phyloP scores from a whole-genome alignment of 2,329 filamentous ascomycete genomes.

The Curvularia hawaiiensis region DNA sequence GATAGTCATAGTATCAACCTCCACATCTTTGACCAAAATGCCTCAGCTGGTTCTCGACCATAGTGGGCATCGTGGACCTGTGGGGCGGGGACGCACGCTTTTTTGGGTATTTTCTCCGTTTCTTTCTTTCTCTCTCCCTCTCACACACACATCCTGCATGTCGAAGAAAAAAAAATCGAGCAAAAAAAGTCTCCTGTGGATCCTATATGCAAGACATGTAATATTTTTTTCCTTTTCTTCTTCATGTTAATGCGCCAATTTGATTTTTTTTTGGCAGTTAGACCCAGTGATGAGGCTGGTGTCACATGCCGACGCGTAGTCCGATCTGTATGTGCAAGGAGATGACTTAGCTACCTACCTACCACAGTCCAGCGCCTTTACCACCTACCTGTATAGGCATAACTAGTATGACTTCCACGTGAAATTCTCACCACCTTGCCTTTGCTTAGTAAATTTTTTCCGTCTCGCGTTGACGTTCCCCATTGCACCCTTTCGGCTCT shows the following conservation, averaged over 20 bases:
- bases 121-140: too few relatives aligned
- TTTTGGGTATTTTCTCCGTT: too few relatives aligned
- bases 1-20: slow-evolving; percentile 63
- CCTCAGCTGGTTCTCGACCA: slow-evolving; percentile 69
- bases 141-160: slow-evolving; percentile 55
- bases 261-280: slow-evolving; percentile 2
- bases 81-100: too few relatives aligned
- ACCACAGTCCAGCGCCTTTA: neutral
- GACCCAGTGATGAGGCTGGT: neutral
- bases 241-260: slow-evolving; percentile 61
- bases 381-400: neutral
- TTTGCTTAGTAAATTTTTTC: too few relatives aligned
- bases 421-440: neutral
- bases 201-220: slow-evolving; percentile 58
- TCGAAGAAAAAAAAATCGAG: slow-evolving; percentile 57
- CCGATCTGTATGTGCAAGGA: neutral
- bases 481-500: neutral
- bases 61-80: slow-evolving; percentile 57
- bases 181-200: slow-evolving; percentile 59
- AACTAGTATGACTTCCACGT: neutral
- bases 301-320: neutral
- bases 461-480: neutral
- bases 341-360: neutral
- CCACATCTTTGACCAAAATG: slow-evolving; percentile 56
- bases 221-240: neutral